Evolutionary conservation across 371 early-diverging fungal species (phyloP), one percentile per base, ranked within the genome.

Genomic region (Sporodiniella umbellata): DNA sequence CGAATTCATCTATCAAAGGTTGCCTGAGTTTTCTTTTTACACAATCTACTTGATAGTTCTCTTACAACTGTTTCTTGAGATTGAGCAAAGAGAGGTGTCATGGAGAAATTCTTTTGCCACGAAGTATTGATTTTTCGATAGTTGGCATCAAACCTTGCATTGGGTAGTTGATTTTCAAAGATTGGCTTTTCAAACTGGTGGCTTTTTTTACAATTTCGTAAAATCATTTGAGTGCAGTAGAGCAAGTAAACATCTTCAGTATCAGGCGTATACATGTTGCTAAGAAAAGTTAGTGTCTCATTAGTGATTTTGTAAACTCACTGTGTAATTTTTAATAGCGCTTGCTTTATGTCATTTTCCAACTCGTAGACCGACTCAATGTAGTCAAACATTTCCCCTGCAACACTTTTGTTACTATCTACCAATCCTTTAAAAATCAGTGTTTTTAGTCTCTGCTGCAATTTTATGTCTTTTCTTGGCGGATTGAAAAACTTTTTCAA

Each of bases 11-110:
- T 62, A 54, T 33, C 25, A 37, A 14, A n/a, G n/a, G n/a, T n/a
- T n/a, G n/a, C n/a, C n/a, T 30, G 8, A 21, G 23, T 19, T 14
- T 39, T 26, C 12, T 22, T 31, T 4, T 14, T 1, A 14, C 0
- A 18, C 14, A 33, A 23, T 5, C 14, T 19, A 26, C 10, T 0
- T 33, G 28, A 35, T 35, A 7, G 4, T 28, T 10, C 10, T 28
- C 10, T 30, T 58, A 64, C 58, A 25, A 17, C 30, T 21, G 40
- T 33, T 17, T 70, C 53, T 42, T 85, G 85, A 0, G 80, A 76
- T 2, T 72, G 61, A 0, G 81, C 80, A 69, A 87, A 91, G 11
- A 89, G 55, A 0, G 89, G 91, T 5, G 78, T 71, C 87, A 90
- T 86, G 0, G 84, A 75, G 0, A 72, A 54, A 24, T 70, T 83